phyloP scores from a whole-genome alignment of 179 eudicot species.

The Gypsophila paniculata region DNA sequence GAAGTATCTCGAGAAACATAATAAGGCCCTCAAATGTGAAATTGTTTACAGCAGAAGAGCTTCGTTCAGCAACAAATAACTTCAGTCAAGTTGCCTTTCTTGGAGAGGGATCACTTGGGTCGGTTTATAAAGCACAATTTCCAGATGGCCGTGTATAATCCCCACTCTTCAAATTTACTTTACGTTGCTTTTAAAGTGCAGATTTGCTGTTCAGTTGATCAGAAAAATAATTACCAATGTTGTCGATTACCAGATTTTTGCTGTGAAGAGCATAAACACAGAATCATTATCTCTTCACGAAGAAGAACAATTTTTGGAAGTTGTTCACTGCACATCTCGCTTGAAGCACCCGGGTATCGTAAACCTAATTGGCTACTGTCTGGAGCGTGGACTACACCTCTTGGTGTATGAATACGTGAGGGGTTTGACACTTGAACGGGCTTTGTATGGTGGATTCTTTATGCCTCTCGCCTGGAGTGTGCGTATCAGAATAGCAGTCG shows the following conservation, averaged over 20 bases:
- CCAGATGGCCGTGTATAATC: slow-evolving; percentile 64
- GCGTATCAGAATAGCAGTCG: slow-evolving; percentile 76
- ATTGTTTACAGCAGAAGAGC: slow-evolving; percentile 60
- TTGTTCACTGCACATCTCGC: slow-evolving; percentile 55
- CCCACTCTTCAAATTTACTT: slow-evolving; percentile 15
- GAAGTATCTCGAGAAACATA: slow-evolving; percentile 58
- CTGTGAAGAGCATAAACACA: slow-evolving; percentile 68
- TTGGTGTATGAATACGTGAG: slow-evolving; percentile 72
- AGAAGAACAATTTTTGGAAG: slow-evolving; percentile 78
- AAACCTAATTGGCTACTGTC: slow-evolving; percentile 69
- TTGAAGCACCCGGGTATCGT: slow-evolving; percentile 82
- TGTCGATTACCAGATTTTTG: slow-evolving; percentile 47
- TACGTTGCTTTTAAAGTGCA: neutral
- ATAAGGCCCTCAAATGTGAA: slow-evolving; percentile 59
- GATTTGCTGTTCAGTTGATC: neutral
- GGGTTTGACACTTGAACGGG: slow-evolving; percentile 63
- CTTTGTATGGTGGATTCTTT: slow-evolving; percentile 52
- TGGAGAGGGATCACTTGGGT: slow-evolving; percentile 94
- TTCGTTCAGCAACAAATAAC: slow-evolving; percentile 68
- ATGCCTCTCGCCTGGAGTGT: slow-evolving; percentile 76
- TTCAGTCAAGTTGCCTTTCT: slow-evolving; percentile 63
- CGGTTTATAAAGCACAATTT: slow-evolving; percentile 80
- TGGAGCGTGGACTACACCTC: slow-evolving; percentile 73
- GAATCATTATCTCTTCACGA: slow-evolving; percentile 62
- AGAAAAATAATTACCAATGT: neutral